Conservation (phyloP, 495 filamentous ascomycete species). For the Neurospora sp. region DNA sequence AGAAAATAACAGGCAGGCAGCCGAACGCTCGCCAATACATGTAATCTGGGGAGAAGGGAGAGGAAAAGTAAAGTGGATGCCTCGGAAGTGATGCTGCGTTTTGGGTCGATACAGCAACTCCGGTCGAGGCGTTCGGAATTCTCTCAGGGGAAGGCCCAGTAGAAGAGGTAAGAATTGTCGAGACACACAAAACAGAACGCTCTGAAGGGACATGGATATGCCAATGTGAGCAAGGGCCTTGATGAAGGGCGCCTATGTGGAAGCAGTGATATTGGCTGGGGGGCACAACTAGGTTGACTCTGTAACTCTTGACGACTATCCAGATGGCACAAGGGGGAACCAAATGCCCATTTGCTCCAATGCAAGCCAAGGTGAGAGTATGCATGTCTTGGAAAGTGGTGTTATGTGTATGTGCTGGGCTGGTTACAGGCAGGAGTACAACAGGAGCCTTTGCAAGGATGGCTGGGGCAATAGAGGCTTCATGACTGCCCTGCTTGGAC, state of each 20-base stretch:
- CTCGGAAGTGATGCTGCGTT: neutral
- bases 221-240: neutral
- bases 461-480: neutral
- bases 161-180: neutral
- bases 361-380: neutral
- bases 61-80: neutral
- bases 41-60: neutral
- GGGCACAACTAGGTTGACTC: neutral
- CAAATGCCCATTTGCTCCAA: neutral
- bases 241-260: neutral
- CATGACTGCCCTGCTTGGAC: neutral
- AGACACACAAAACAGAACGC: neutral
- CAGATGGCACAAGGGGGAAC: neutral
- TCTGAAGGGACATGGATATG: neutral
- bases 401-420: neutral
- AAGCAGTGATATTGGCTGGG: neutral
- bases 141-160: neutral
- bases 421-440: neutral
- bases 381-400: neutral
- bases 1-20: neutral
- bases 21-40: neutral
- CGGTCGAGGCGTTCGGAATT: neutral
- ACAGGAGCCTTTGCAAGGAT: neutral
- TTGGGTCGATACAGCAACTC: neutral
- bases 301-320: neutral